Conservation (phyloP, 2,329 filamentous ascomycete genomes). For the Exophiala viscosa region DNA sequence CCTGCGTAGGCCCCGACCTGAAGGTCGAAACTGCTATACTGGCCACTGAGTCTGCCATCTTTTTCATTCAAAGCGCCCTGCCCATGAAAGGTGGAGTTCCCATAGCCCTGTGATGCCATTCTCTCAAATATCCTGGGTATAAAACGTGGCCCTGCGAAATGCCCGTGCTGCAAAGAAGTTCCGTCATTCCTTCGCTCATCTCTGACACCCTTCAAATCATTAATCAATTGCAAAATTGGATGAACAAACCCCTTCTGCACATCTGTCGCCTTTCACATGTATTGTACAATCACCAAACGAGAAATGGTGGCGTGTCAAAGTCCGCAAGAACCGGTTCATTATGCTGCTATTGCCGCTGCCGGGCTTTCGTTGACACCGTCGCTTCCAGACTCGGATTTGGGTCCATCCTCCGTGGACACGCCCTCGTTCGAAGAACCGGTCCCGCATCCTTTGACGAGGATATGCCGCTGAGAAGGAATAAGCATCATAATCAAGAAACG, state of each 20-base stretch:
- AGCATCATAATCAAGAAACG: slow-evolving; percentile 18
- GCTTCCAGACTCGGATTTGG: slow-evolving; percentile 28
- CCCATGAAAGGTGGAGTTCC: slow-evolving; percentile 1
- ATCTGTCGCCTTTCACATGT: background rate
- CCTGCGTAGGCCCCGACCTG: slow-evolving; percentile 1
- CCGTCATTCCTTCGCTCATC: slow-evolving; percentile 12
- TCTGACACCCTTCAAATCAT: slow-evolving; percentile 21
- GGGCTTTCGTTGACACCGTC: slow-evolving; percentile 21
- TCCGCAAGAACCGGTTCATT: background rate
- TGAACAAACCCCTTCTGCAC: background rate
- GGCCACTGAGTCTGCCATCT: slow-evolving; percentile 16
- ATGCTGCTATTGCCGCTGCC: slow-evolving; percentile 18
- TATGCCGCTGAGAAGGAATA: slow-evolving; percentile 54
- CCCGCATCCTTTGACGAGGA: slow-evolving; percentile 65
- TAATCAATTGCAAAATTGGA: background rate
- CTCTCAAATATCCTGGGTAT: slow-evolving; percentile 20
- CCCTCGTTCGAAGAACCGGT: slow-evolving; percentile 31
- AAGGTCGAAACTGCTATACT: slow-evolving; percentile 6
- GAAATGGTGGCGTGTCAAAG: background rate
- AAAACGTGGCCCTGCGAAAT: slow-evolving; percentile 14
- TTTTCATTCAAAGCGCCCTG: slow-evolving; percentile 9
- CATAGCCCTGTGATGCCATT: slow-evolving; percentile 12
- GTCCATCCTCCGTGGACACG: slow-evolving; percentile 18
- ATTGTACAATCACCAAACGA: slow-evolving; percentile 20
- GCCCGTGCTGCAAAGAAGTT: slow-evolving; percentile 4